These are phyloP conservation scores for Lachnellula suecica DNA, from an alignment of 2,329 filamentous ascomycete species.

Conservation along the genomic window DNA sequence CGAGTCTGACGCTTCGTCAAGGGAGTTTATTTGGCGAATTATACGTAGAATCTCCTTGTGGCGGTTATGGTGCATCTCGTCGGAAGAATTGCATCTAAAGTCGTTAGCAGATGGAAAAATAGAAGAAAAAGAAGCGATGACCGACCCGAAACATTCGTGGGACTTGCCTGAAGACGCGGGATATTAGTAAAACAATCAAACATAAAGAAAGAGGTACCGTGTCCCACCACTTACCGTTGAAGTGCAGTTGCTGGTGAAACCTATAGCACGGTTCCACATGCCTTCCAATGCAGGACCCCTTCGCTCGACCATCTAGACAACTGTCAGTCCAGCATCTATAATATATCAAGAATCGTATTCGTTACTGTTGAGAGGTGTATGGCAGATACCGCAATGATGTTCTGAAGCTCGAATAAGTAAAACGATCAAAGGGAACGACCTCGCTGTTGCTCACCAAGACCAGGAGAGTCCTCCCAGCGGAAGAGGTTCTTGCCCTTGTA, in stretches of 20 bases:
- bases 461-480: slow-evolving; percentile 32
- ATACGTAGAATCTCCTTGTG: slow-evolving; percentile 32
- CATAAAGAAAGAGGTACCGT: background rate
- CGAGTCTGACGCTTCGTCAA: slow-evolving; percentile 20
- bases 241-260: slow-evolving; percentile 34
- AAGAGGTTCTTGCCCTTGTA: slow-evolving; percentile 31
- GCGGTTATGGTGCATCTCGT: slow-evolving; percentile 32
- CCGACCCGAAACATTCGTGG: slow-evolving; percentile 5
- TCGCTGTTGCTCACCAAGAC: slow-evolving; percentile 24
- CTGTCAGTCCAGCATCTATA: slow-evolving; percentile 1
- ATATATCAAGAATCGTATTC: background rate
- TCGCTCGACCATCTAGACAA: slow-evolving; percentile 28
- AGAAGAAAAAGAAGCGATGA: background rate
- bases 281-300: slow-evolving; percentile 31
- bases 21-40: slow-evolving; percentile 22
- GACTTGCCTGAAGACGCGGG: slow-evolving; percentile 8
- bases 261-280: slow-evolving; percentile 35
- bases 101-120: slow-evolving; percentile 7
- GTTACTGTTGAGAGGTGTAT: slow-evolving; percentile 30
- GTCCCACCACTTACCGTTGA: slow-evolving; percentile 26
- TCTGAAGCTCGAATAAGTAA: slow-evolving; percentile 23
- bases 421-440: background rate
- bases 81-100: slow-evolving; percentile 29
- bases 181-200: slow-evolving; percentile 3
- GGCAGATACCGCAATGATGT: slow-evolving; percentile 33